phyloP scores from a whole-genome alignment of 768 basidiomycete species.

The Lyophyllum atratum region DNA sequence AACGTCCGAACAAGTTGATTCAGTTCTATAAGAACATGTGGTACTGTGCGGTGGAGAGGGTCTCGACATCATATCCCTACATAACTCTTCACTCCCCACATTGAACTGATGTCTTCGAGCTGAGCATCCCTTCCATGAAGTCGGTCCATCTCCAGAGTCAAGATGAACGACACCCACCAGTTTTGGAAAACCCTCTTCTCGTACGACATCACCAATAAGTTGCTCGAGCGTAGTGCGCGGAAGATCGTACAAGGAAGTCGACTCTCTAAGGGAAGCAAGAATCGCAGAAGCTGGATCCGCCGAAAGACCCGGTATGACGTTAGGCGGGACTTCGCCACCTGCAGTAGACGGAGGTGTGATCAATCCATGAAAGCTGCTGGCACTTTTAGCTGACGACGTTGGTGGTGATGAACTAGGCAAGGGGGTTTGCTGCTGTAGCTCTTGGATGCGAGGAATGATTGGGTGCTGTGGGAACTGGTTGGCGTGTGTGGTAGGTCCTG shows the following conservation, averaged over 20 bases:
- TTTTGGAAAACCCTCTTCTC: conserved; percentile 75
- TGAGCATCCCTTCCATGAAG: conserved; percentile 19
- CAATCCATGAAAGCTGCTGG: background rate
- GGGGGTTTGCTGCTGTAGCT: conserved; percentile 10
- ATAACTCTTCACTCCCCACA: conserved; percentile 52
- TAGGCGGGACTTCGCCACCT: conserved; percentile 1
- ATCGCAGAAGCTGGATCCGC: conserved; percentile 19
- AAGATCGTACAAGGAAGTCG: conserved; percentile 54
- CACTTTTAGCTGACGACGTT: conserved; percentile 9
- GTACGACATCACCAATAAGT: conserved; percentile 60
- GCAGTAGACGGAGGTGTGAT: background rate
- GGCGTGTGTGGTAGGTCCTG: background rate
- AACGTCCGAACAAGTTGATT: background rate
- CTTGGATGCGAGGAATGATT: conserved; percentile 1
- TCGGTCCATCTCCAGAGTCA: background rate
- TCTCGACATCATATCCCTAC: conserved; percentile 20
- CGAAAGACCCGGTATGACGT: too few species aligned
- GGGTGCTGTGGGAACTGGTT: background rate
- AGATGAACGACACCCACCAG: conserved; percentile 51
- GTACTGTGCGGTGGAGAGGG: background rate
- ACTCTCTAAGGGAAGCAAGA: conserved; percentile 42
- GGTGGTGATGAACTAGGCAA: conserved; percentile 15
- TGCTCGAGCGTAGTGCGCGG: conserved; percentile 53
- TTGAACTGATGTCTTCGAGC: conserved; percentile 54
- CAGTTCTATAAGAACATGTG: background rate